A percentile compares a stretch with the other conserved stretches of the same genome.
Evolutionary conservation across 2,329 filamentous ascomycete species (phyloP).

Genomic region (Penicillium sp.): DNA sequence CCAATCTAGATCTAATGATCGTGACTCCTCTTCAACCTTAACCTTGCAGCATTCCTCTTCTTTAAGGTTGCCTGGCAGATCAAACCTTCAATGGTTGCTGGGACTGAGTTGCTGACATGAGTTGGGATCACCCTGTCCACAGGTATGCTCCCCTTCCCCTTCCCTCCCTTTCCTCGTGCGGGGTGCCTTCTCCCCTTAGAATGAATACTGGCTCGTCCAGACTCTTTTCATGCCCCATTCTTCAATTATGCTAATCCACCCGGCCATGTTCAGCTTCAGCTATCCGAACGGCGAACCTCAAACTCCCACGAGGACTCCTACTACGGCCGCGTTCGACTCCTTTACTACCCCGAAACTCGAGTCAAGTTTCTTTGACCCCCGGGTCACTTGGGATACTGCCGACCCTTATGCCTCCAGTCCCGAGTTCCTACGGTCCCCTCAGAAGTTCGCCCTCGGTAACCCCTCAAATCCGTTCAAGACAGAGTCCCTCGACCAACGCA

Average conservation of each 20-base stretch:
- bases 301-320: constrained; percentile 48
- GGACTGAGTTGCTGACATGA: constrained; percentile 46
- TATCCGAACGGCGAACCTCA: constrained; percentile 49
- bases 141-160: constrained; percentile 35
- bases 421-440: constrained; percentile 46
- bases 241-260: constrained; percentile 33
- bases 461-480: constrained; percentile 29
- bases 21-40: constrained; percentile 1
- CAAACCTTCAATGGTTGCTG: constrained; percentile 40
- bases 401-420: constrained; percentile 50
- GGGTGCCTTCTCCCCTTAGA: constrained; percentile 10
- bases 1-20: constrained; percentile 1
- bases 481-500: constrained; percentile 4
- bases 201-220: not conserved
- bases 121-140: constrained; percentile 49
- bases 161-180: constrained; percentile 17
- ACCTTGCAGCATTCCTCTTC: constrained; percentile 29
- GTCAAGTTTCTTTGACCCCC: constrained; percentile 48
- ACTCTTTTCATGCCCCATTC: constrained; percentile 5
- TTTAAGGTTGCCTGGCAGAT: constrained; percentile 37
- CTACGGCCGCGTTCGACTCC: constrained; percentile 39
- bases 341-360: constrained; percentile 50
- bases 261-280: constrained; percentile 45
- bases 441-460: constrained; percentile 39
- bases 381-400: constrained; percentile 49